Conservation (phyloP, 768 basidiomycete species). For the Tulasnella sp. region DNA sequence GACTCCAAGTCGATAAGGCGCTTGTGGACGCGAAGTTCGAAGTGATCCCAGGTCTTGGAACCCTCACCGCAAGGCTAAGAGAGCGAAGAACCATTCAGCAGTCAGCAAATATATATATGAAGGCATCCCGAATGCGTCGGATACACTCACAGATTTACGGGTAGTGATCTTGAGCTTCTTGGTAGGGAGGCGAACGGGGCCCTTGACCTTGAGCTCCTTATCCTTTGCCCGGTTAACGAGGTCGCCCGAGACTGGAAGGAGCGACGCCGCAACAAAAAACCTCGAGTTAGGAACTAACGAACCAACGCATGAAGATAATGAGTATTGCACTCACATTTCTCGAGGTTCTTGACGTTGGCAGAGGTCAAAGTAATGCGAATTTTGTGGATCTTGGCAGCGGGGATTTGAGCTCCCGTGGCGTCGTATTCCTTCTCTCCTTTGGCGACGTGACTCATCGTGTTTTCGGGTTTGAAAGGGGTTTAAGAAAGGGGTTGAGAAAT, state of each 20-base stretch:
- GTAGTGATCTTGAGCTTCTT: conserved; percentile 99
- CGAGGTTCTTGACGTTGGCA: conserved; percentile 95
- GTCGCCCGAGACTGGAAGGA: conserved; percentile 72
- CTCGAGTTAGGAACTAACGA: not conserved
- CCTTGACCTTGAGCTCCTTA: conserved; percentile 98
- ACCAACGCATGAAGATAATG: too few relatives aligned
- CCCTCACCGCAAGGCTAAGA: conserved; percentile 97
- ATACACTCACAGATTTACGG: conserved; percentile 80
- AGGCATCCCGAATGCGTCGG: not conserved
- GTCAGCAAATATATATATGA: conserved; percentile 4
- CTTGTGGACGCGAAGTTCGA: conserved; percentile 99
- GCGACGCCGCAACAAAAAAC: not conserved
- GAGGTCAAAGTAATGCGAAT: conserved; percentile 98
- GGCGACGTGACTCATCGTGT: conserved; percentile 94
- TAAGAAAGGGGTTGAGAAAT: not conserved
- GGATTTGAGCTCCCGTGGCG: conserved; percentile 76
- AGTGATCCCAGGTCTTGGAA: conserved; percentile 99
- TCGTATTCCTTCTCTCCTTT: conserved; percentile 98
- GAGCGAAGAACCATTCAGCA: not conserved
- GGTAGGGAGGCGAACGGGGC: conserved; percentile 96
- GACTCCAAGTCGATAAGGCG: conserved; percentile 98
- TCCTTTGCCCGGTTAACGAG: conserved; percentile 99
- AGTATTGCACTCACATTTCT: conserved; percentile 79
- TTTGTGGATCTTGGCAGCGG: conserved; percentile 93
- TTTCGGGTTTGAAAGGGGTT: not conserved